Conservation (phyloP, 441 rosid genomes). For the Croton laevigatus region DNA sequence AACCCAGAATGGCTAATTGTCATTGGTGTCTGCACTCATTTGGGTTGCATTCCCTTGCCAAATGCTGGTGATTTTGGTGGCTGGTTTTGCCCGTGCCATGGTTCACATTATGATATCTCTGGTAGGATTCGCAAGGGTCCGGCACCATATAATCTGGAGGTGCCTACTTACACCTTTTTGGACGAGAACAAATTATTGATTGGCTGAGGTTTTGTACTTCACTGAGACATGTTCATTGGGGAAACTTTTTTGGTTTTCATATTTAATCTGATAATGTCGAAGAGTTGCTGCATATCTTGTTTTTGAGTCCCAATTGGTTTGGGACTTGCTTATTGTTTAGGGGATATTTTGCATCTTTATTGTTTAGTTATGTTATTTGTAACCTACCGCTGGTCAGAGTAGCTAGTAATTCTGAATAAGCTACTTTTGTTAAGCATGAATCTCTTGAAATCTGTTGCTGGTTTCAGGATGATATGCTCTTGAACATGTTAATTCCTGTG, state of each 20-base stretch:
- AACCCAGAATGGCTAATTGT: slow-evolving; percentile 93
- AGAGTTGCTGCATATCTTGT: slow-evolving; percentile 23
- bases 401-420: slow-evolving; percentile 33
- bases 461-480: background rate
- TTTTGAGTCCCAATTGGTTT: slow-evolving; percentile 17
- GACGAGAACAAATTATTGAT: slow-evolving; percentile 76
- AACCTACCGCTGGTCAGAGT: slow-evolving; percentile 22
- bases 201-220: slow-evolving; percentile 45
- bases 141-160: slow-evolving; percentile 93
- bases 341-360: slow-evolving; percentile 20
- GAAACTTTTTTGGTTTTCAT: slow-evolving; percentile 2
- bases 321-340: slow-evolving; percentile 17
- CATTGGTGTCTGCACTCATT: slow-evolving; percentile 89
- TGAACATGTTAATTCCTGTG: no score
- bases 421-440: slow-evolving; percentile 14
- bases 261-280: slow-evolving; percentile 35
- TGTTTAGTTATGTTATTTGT: slow-evolving; percentile 2
- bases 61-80: slow-evolving; percentile 98
- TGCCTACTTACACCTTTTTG: slow-evolving; percentile 89
- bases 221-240: background rate
- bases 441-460: slow-evolving; percentile 10
- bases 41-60: slow-evolving; percentile 95
- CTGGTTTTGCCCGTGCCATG: slow-evolving; percentile 99
- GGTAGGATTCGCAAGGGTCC: slow-evolving; percentile 98
- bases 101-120: slow-evolving; percentile 93